These are phyloP conservation scores for Apiospora koreana DNA, from an alignment of 2,329 filamentous ascomycete species.

Conservation along the genomic window DNA sequence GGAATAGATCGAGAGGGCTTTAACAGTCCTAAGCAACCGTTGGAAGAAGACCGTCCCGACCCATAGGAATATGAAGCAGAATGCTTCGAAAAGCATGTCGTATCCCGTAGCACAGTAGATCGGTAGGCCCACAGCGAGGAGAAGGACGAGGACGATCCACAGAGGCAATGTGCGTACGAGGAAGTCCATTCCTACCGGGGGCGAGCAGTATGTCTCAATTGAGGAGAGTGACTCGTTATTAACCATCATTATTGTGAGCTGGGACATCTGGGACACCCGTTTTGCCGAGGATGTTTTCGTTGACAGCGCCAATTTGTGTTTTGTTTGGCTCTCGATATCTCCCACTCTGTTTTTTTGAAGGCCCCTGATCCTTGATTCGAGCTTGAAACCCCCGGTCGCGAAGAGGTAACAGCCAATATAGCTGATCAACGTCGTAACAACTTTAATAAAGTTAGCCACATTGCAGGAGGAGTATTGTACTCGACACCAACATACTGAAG, in stretches of 20 bases:
- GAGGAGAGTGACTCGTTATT: conserved; percentile 20
- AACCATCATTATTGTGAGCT: conserved; percentile 17
- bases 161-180: conserved; percentile 26
- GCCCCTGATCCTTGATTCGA: conserved; percentile 26
- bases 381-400: conserved; percentile 22
- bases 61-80: conserved; percentile 31
- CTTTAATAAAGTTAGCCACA: conserved; percentile 19
- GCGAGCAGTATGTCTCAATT: conserved; percentile 6
- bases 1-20: conserved; percentile 19
- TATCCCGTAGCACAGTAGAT: conserved; percentile 25
- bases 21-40: conserved; percentile 24
- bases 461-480: background rate
- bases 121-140: conserved; percentile 28
- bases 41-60: conserved; percentile 27
- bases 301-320: conserved; percentile 13
- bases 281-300: conserved; percentile 16
- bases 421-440: conserved; percentile 27
- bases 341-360: conserved; percentile 11
- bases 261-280: conserved; percentile 20
- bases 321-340: conserved; percentile 24
- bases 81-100: conserved; percentile 28
- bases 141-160: conserved; percentile 28
- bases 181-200: conserved; percentile 20
- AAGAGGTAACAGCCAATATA: conserved; percentile 26
- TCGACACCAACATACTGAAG: conserved; percentile 25